Percentiles rank a stretch among this genome's conserved stretches.
Conservation (phyloP, 2,329 filamentous ascomycete genomes). For the Cadophora gregata region DNA sequence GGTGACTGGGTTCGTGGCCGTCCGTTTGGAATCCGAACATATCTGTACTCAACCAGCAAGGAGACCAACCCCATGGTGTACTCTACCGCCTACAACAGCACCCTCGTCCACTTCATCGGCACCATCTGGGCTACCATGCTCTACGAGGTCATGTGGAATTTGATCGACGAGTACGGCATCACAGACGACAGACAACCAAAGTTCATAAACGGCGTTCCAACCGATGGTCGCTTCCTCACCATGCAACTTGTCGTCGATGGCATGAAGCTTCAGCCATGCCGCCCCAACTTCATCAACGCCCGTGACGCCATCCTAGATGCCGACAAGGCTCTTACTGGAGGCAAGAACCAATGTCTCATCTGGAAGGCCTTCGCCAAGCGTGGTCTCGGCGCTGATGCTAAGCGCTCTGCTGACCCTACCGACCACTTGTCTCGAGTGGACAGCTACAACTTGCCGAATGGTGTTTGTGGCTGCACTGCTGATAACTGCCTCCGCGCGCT, state of each 20-base stretch:
- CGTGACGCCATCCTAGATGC: constrained; percentile 20
- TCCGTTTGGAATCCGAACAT: constrained; percentile 17
- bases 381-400: constrained; percentile 17
- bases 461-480: constrained; percentile 31
- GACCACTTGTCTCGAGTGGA: constrained; percentile 22
- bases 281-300: constrained; percentile 16
- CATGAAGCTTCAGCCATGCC: constrained; percentile 19
- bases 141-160: constrained; percentile 22
- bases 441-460: constrained; percentile 24
- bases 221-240: constrained; percentile 17
- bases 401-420: constrained; percentile 13
- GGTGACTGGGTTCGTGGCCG: constrained; percentile 10
- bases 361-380: constrained; percentile 21
- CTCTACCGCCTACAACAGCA: constrained; percentile 16
- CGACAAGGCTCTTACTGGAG: constrained; percentile 17
- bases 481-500: constrained; percentile 47
- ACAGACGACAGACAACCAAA: constrained; percentile 5
- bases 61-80: constrained; percentile 20
- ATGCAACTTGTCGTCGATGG: constrained; percentile 21
- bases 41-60: constrained; percentile 21
- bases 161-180: constrained; percentile 18
- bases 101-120: constrained; percentile 19
- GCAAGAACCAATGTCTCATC: constrained; percentile 12
- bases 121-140: constrained; percentile 20
- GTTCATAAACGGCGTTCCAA: constrained; percentile 13